A percentile compares a stretch with the other conserved stretches of the same genome.
These are phyloP conservation scores for Hyphodiscus sp. DNA, from an alignment of 2,329 filamentous ascomycete genomes.

Conservation along the genomic window DNA sequence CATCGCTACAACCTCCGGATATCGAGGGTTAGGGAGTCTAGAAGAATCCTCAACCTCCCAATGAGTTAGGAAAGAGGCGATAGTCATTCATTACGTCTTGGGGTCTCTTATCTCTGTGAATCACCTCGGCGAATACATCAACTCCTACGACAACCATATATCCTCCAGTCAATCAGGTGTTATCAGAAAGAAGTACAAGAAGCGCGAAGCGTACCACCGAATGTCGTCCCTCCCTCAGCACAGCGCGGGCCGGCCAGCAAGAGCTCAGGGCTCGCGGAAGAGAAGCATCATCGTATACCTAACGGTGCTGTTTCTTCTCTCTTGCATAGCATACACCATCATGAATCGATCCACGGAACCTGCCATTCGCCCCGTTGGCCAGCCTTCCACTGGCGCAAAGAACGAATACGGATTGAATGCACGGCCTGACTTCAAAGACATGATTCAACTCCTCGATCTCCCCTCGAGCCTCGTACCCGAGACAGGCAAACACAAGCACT, in stretches of 20 bases:
- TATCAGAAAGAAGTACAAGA: too few species aligned
- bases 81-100: too few species aligned
- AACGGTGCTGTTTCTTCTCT: background rate
- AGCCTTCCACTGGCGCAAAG: background rate
- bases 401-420: conserved; percentile 14
- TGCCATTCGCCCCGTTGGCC: background rate
- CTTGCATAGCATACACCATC: background rate
- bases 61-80: too few species aligned
- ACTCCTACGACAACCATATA: too few species aligned
- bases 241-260: background rate
- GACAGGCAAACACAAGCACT: conserved; percentile 31
- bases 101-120: too few species aligned
- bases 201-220: background rate
- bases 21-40: too few species aligned
- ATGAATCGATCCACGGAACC: background rate
- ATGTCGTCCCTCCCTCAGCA: background rate
- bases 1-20: too few species aligned
- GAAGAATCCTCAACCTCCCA: too few species aligned
- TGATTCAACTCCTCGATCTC: conserved; percentile 26
- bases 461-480: conserved; percentile 24
- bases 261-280: background rate
- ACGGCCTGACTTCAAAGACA: conserved; percentile 18
- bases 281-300: conserved; percentile 1
- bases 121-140: too few species aligned
- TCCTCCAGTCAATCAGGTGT: too few species aligned